phyloP scores from a whole-genome alignment of 192 early-diverging fungal species.

The Pecoramyces ruminantium region DNA sequence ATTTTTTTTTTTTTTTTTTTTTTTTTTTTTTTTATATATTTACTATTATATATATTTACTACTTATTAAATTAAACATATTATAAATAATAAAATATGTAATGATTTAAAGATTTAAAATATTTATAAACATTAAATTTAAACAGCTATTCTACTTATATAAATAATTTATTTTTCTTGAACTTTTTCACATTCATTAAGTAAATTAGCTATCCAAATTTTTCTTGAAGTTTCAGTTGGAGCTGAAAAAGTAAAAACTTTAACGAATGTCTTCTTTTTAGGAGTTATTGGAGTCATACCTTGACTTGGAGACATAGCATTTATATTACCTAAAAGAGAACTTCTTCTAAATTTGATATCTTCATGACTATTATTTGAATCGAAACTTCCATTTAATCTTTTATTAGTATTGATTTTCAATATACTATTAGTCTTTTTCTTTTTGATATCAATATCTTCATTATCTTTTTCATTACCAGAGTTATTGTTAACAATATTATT shows the following conservation, averaged over 20 bases:
- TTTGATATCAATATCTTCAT: neutral
- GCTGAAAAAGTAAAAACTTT: neutral
- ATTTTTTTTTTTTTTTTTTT: no score
- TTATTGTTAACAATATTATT: neutral
- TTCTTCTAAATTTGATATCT: neutral
- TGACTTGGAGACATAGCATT: neutral
- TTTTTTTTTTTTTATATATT: no score
- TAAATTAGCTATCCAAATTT: neutral
- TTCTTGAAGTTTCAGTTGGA: neutral
- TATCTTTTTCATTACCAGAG: neutral
- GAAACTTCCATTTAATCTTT: neutral
- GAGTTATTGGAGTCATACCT: neutral
- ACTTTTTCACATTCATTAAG: slow-evolving; percentile 10
- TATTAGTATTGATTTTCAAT: neutral
- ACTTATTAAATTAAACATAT: no score
- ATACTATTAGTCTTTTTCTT: neutral
- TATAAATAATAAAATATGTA: no score
- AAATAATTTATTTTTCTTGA: slow-evolving; percentile 44
- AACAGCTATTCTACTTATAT: neutral
- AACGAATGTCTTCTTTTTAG: neutral
- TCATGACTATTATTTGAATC: neutral
- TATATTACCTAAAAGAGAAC: neutral
- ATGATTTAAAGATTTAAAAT: no score
- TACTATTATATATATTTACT: no score
- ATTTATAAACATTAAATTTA: no score